Base-by-base conservation (phyloP, 1,284 basidiomycete species). In the Pascua guehoae region DNA sequence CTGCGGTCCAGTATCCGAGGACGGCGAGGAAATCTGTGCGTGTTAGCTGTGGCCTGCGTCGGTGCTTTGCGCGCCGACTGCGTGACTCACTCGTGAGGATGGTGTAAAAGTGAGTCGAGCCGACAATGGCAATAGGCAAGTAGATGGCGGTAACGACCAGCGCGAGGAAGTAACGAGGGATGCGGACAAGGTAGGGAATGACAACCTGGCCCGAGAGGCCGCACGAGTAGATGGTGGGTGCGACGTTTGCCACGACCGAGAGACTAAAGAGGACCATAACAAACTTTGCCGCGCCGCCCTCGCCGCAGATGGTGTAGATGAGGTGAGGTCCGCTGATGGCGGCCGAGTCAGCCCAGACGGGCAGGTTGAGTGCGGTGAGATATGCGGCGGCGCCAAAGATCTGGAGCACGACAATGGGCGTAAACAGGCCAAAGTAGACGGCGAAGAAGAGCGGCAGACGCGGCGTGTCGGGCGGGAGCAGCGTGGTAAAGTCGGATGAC, bases 151-250 rank as follows among this genome's bases (percentile, higher is more conserved):
- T 88, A 1, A 87, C 86, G 44, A 92, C 71, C 16, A 95, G 69
- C 0, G 92, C 89, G 73, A 95, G 90, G 47, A 91, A 79, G 72
- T 92, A 95, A 68, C 94, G 81, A 0, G 94, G 93, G 12, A 96
- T 84, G 53, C 64, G 62, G 39, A 74, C 64, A 32, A 77, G 66
- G 67, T 72, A 82, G 0, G 91, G 91, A 15, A 90, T 75, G 64
- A 88, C 83, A 8, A 90, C 82, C 71, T 93, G 90, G 58, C 91
- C 82, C 66, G 85, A 88, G 57, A 94, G 81, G n/a, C 88, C 86
- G 58, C 89, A 84, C 47, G 86, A 88, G 74, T 95, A 94, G 64
- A 91, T 85, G 10, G 80, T 89, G 5, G 86, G 84, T 5, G 89
- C 88, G 56, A 91, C 88, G 78, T 95, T 96, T 4, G 85, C 89